Conservation (phyloP, 257 asterid genomes). For the Thymus mandschuricus region DNA sequence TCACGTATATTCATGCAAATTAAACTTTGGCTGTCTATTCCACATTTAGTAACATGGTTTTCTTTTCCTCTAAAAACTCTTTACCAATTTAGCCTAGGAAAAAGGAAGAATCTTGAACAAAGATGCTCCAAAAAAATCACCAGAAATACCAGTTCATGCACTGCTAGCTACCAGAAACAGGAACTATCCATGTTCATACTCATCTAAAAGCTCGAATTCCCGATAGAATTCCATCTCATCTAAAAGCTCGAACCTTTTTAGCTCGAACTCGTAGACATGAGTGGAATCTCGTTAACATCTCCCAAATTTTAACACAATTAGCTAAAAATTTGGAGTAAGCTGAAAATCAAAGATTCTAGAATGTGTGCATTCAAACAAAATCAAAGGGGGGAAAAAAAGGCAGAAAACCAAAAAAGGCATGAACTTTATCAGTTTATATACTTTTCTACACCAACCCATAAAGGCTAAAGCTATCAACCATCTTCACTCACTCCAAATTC, state of each 20-base stretch:
- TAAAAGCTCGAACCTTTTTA: too few relatives aligned
- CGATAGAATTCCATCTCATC: too few relatives aligned
- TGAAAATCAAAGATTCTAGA: background rate
- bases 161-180: background rate
- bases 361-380: constrained; percentile 1
- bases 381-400: background rate
- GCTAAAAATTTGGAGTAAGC: background rate
- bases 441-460: constrained; percentile 14
- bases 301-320: background rate
- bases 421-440: background rate
- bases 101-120: background rate
- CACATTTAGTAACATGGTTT: background rate
- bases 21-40: background rate
- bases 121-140: constrained; percentile 17
- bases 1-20: too few relatives aligned
- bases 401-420: background rate
- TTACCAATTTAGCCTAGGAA: background rate
- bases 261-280: too few relatives aligned
- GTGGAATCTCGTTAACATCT: too few relatives aligned
- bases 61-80: too few relatives aligned
- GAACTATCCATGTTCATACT: background rate
- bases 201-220: too few relatives aligned
- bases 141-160: constrained; percentile 6
- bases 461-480: constrained; percentile 1
- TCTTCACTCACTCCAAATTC: background rate